Percentiles rank a stretch among this genome's conserved stretches.
These are phyloP conservation scores for Durotheca rogersii DNA, from an alignment of 495 filamentous ascomycete species.

Conservation along the genomic window DNA sequence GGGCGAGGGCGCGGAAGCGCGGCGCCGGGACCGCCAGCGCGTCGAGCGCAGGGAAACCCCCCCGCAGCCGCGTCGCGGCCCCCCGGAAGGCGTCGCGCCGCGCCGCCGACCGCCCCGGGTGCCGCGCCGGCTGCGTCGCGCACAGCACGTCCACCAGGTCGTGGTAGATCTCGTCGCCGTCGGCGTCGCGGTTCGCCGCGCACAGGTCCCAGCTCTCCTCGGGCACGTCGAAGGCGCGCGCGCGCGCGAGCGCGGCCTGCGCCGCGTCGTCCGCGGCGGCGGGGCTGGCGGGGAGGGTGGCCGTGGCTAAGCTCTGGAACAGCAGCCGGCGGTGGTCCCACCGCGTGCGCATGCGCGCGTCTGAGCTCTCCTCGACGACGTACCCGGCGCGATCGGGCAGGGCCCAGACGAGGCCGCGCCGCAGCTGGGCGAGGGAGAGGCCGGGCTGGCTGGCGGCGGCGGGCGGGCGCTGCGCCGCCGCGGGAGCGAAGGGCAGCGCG, in stretches of 20 bases:
- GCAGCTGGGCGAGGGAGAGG: conserved; percentile 17
- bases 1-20: conserved; percentile 21
- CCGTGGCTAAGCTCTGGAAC: conserved; percentile 33
- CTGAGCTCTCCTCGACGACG: conserved; percentile 20
- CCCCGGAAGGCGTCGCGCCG: conserved; percentile 27
- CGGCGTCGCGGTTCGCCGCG: conserved; percentile 27
- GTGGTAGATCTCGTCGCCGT: conserved; percentile 37
- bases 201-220: conserved; percentile 9
- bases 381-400: conserved; percentile 8
- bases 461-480: too few species aligned
- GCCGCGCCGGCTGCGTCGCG: conserved; percentile 18
- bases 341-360: conserved; percentile 22
- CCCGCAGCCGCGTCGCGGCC: conserved; percentile 26
- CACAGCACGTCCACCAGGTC: conserved; percentile 36
- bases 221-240: conserved; percentile 12
- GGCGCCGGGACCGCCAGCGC: conserved; percentile 25
- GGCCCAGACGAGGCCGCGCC: conserved; percentile 23
- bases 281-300: neutral
- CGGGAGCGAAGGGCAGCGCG: conserved; percentile 20
- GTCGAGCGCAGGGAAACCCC: conserved; percentile 11
- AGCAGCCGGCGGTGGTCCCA: conserved; percentile 26
- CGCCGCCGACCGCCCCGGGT: conserved; percentile 1
- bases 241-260: conserved; percentile 8
- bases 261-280: neutral
- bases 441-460: neutral